Conservation (phyloP, 495 filamentous ascomycete genomes). For the Daldinia loculata region DNA sequence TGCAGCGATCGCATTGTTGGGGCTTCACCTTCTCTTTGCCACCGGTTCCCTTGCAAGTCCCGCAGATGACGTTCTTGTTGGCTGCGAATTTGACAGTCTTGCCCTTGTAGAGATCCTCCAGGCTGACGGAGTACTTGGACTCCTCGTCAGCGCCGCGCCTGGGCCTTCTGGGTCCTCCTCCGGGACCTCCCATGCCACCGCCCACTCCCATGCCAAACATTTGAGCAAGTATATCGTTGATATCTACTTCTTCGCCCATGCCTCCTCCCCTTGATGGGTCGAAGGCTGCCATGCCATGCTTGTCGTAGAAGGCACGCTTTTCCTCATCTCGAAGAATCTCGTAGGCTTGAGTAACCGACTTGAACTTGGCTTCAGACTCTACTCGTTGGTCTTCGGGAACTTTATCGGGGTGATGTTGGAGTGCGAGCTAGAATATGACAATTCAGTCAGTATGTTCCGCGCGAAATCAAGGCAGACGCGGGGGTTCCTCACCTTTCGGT, state of each 20-base stretch:
- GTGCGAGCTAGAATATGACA: constrained; percentile 70
- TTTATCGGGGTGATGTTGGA: constrained; percentile 93
- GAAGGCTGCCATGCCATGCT: constrained; percentile 95
- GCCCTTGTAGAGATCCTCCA: constrained; percentile 97
- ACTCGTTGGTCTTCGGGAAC: constrained; percentile 86
- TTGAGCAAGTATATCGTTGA: constrained; percentile 89
- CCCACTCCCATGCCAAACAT: constrained; percentile 91
- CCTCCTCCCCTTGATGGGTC: constrained; percentile 71
- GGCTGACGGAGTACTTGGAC: constrained; percentile 84
- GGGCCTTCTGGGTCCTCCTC: constrained; percentile 63
- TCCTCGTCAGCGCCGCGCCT: constrained; percentile 83
- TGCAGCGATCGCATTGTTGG: constrained; percentile 83
- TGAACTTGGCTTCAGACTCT: constrained; percentile 88
- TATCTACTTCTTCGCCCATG: constrained; percentile 75
- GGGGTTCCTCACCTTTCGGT: constrained; percentile 77
- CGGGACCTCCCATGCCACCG: constrained; percentile 59
- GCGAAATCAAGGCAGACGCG: not conserved
- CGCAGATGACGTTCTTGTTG: constrained; percentile 90
- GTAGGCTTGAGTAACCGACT: constrained; percentile 89
- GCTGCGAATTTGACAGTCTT: constrained; percentile 96
- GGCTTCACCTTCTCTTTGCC: constrained; percentile 92
- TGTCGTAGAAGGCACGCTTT: constrained; percentile 89
- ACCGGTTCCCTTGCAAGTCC: constrained; percentile 84
- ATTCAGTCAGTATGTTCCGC: constrained; percentile 34
- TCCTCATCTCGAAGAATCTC: constrained; percentile 97